A percentile compares a stretch with the other conserved stretches of the same genome.
These are phyloP conservation scores for Trypanosoma cruzi DNA, from an alignment of 208 protist genomes.

Conservation along the genomic window DNA sequence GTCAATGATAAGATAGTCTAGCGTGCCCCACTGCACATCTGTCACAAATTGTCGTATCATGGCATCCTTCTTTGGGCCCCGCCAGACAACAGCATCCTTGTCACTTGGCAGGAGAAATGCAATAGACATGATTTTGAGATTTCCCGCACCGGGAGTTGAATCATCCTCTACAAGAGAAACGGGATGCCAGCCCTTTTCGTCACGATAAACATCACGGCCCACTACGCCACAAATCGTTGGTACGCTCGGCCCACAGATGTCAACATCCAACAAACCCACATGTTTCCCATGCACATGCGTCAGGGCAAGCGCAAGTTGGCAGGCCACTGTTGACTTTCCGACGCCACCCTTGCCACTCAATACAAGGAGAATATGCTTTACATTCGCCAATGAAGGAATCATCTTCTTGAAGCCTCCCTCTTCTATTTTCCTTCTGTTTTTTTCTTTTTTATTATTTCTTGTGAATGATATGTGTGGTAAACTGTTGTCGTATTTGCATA, in stretches of 20 bases:
- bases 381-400: slow-evolving; percentile 35
- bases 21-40: slow-evolving; percentile 86
- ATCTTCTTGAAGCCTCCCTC: background rate
- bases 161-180: slow-evolving; percentile 42
- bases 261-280: slow-evolving; percentile 92
- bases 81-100: slow-evolving; percentile 98
- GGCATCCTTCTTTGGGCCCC: slow-evolving; percentile 92
- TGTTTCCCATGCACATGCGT: slow-evolving; percentile 65
- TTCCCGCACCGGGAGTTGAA: background rate
- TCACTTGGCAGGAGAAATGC: slow-evolving; percentile 96
- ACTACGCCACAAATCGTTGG: slow-evolving; percentile 97
- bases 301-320: slow-evolving; percentile 96
- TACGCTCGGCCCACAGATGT: slow-evolving; percentile 95
- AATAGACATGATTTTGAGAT: slow-evolving; percentile 96
- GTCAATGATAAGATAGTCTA: slow-evolving; percentile 94
- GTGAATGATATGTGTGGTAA: background rate
- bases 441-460: background rate
- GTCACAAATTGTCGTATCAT: slow-evolving; percentile 94
- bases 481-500: too few relatives aligned
- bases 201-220: slow-evolving; percentile 85
- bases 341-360: slow-evolving; percentile 99
- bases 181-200: slow-evolving; percentile 82
- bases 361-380: slow-evolving; percentile 98
- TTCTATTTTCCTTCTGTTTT: background rate
- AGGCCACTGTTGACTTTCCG: slow-evolving; percentile 98